Evolutionary conservation across 345 rosid genomes (phyloP).

Genomic region (Raphanus raphanistrum): DNA sequence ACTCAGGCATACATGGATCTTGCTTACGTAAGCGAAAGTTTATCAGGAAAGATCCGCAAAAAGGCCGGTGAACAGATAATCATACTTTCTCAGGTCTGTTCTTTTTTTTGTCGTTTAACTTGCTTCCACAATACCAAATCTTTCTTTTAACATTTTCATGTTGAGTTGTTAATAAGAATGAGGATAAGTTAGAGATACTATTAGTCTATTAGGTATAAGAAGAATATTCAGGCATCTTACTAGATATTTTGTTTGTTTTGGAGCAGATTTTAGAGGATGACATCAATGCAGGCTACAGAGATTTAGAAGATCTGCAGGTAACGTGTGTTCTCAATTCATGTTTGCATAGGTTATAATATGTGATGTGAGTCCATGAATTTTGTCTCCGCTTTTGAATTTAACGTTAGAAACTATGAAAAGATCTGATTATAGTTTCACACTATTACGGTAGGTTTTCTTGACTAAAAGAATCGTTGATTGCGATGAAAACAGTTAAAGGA

Average conservation of each 20-base stretch:
- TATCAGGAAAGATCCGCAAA: constrained; percentile 53
- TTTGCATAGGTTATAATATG: background rate
- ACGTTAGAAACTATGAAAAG: too few relatives aligned
- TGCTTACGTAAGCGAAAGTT: constrained; percentile 47
- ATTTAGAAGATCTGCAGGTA: constrained; percentile 67
- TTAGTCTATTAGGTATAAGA: background rate
- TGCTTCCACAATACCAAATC: too few relatives aligned
- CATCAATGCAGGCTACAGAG: constrained; percentile 60
- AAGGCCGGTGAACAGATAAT: constrained; percentile 62
- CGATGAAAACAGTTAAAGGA: constrained; percentile 58
- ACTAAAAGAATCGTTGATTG: background rate
- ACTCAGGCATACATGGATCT: constrained; percentile 51
- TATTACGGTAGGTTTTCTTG: too few relatives aligned
- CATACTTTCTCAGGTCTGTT: constrained; percentile 69
- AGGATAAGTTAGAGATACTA: background rate
- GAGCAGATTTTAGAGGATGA: constrained; percentile 64
- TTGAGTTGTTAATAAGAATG: background rate
- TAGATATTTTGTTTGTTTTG: constrained; percentile 21
- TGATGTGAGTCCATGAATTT: too few relatives aligned
- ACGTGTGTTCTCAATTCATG: constrained; percentile 4
- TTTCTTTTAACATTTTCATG: background rate
- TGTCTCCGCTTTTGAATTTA: too few relatives aligned
- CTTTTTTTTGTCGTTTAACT: too few relatives aligned
- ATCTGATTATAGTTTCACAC: too few relatives aligned
- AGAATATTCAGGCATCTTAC: background rate